Percentiles rank a stretch among this genome's conserved stretches.
phyloP scores from a whole-genome alignment of 2,329 filamentous ascomycete species.

The Pseudocercospora fijiensis region DNA sequence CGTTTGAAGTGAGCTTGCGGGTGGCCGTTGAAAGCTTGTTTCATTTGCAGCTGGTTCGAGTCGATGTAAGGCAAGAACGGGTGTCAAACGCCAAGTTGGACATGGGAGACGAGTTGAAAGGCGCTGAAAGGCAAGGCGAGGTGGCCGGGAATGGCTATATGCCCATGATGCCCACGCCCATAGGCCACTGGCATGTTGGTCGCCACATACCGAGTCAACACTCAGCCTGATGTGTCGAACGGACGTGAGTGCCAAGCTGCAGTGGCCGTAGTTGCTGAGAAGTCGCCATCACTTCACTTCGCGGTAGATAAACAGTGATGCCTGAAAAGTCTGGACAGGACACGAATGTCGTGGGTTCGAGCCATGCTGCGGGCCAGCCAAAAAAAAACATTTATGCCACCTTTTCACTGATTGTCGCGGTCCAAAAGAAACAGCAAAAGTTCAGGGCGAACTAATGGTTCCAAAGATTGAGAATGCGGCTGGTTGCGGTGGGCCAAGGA shows the following conservation, averaged over 20 bases:
- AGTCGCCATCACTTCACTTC: no score
- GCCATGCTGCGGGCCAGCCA: neutral
- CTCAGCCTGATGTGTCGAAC: neutral
- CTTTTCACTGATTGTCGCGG: no score
- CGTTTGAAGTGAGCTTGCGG: neutral
- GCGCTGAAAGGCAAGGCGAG: no score
- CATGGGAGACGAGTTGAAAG: neutral
- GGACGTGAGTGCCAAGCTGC: no score
- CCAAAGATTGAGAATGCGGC: slow-evolving; percentile 36
- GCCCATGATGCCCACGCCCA: neutral
- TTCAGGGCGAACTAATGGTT: slow-evolving; percentile 17
- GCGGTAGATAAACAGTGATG: no score
- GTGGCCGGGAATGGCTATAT: no score
- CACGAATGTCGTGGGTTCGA: neutral
- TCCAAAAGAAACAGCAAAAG: slow-evolving; percentile 19
- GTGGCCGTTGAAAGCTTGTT: neutral
- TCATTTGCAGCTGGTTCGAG: neutral
- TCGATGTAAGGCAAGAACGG: neutral
- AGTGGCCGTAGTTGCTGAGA: no score
- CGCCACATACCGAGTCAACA: neutral
- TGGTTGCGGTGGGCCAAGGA: slow-evolving; percentile 34
- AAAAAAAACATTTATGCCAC: neutral
- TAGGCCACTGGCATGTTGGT: neutral
- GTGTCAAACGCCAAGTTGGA: neutral
- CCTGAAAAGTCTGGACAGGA: no score